Evolutionary conservation across 2,329 filamentous ascomycete genomes (phyloP), one percentile per base, ranked within the genome.

Genomic region (Colletotrichum sp.): DNA sequence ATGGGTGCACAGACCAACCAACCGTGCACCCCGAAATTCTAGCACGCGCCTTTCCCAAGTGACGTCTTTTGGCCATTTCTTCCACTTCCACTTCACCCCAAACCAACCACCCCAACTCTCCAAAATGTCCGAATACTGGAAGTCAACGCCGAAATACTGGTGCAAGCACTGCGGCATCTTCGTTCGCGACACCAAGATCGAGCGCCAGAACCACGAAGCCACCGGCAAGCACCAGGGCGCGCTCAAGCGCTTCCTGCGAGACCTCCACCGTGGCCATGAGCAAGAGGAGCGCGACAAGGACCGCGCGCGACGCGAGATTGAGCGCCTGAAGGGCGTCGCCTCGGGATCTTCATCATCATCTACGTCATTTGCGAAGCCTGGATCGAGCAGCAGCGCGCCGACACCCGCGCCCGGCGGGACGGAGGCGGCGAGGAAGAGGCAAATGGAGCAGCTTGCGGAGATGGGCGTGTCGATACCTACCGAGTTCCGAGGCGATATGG

Each of bases 81-180:
- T 69, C 32, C 34, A 32, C 59, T 34, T 24, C 34, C 63, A 70
- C 18, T 30, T 49, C 44, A 30, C 9, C 9, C 67, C 18, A 62
- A 28, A 24, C 34, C 62, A 24, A 24, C 52, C 21, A 28, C 21
- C 34, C 28, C 49, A 13, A 8, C 36, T 15, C 24, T 8, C 26
- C 72, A 79, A 10, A 65, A 99, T 99, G 97, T 94, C 97, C 0
- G 97, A 99, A 89, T 98, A 98, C 87, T 99, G 97, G 97, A 99
- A 99, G 85, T 98, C 96, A 24, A 98, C 96, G 84, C 96, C 96
- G 8, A 96, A 94, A 83, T 98, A 98, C 87, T 99, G 96, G 96
- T 99, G 97, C 91, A 99, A 99, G 85, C 95, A 98, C 88, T 99
- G 97, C 91, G 92, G 92, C 82, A 92, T 91, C 83, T 99, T 93